phyloP scores from a whole-genome alignment of 2,329 filamentous ascomycete genomes.

The Paraphoma sp. region DNA sequence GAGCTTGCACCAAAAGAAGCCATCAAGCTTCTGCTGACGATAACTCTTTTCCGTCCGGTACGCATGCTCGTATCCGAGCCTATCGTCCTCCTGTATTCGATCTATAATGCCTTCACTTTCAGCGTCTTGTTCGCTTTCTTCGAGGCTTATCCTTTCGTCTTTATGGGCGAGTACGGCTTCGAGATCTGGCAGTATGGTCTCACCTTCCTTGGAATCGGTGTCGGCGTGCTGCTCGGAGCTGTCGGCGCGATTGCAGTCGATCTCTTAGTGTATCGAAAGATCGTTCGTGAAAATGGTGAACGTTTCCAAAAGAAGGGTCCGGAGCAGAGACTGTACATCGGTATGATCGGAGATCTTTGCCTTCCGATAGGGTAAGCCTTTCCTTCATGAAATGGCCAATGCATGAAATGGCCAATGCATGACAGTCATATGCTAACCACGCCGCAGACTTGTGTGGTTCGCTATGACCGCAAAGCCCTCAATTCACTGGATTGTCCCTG shows the following conservation, averaged over 20 bases:
- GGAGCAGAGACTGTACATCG: slow-evolving; percentile 8
- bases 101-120: slow-evolving; percentile 34
- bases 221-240: slow-evolving; percentile 17
- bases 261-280: slow-evolving; percentile 34
- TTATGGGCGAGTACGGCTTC: slow-evolving; percentile 19
- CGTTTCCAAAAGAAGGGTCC: not conserved
- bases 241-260: slow-evolving; percentile 36
- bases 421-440: no score
- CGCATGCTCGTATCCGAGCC: slow-evolving; percentile 46
- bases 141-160: slow-evolving; percentile 30
- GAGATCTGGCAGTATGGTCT: slow-evolving; percentile 7
- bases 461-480: slow-evolving; percentile 13
- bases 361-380: slow-evolving; percentile 4
- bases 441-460: slow-evolving; percentile 14
- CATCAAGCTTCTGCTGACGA: slow-evolving; percentile 1
- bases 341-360: slow-evolving; percentile 7
- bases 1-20: not conserved
- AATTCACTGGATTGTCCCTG: slow-evolving; percentile 47
- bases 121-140: slow-evolving; percentile 34
- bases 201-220: slow-evolving; percentile 26
- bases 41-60: slow-evolving; percentile 50
- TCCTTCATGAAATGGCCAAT: no score
- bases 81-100: slow-evolving; percentile 22
- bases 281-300: not conserved
- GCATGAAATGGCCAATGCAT: no score